Conservation (phyloP, 305 asterid species). For the Solanum hybrid region DNA sequence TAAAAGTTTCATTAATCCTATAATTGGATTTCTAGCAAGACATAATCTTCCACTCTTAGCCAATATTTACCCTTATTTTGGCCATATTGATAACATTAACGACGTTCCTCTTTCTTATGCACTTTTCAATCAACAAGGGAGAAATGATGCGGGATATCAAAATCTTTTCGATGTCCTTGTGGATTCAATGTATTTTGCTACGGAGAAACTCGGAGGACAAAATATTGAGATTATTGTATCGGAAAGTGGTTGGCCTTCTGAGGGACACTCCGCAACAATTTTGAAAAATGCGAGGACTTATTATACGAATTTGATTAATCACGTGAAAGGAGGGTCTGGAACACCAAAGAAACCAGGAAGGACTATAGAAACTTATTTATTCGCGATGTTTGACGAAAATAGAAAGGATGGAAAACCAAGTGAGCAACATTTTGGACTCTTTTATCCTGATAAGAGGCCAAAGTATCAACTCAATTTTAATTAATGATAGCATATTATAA, state of each 20-base stretch:
- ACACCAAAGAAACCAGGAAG: constrained; percentile 27
- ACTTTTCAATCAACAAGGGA: neutral
- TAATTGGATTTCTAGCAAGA: constrained; percentile 13
- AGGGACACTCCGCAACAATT: neutral
- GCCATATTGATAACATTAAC: neutral
- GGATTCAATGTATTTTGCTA: constrained; percentile 27
- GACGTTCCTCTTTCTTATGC: constrained; percentile 17
- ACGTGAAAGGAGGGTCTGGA: neutral
- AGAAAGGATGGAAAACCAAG: neutral
- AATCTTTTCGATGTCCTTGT: constrained; percentile 44
- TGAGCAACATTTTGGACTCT: constrained; percentile 2
- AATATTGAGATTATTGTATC: constrained; percentile 15
- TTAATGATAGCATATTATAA: neutral
- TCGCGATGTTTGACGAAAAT: constrained; percentile 10
- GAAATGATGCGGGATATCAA: neutral
- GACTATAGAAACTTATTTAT: constrained; percentile 3
- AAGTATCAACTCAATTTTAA: neutral
- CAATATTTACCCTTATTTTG: constrained; percentile 43
- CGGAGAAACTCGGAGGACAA: constrained; percentile 23
- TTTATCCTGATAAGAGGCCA: neutral
- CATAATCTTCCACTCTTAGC: constrained; percentile 23
- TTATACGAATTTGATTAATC: neutral
- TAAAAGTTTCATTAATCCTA: constrained; percentile 13
- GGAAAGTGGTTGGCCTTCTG: constrained; percentile 8
- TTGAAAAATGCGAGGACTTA: neutral